These are phyloP conservation scores for Eragrostis nindensis DNA, from an alignment of 176 grass and related monocot genomes.

Conservation along the genomic window DNA sequence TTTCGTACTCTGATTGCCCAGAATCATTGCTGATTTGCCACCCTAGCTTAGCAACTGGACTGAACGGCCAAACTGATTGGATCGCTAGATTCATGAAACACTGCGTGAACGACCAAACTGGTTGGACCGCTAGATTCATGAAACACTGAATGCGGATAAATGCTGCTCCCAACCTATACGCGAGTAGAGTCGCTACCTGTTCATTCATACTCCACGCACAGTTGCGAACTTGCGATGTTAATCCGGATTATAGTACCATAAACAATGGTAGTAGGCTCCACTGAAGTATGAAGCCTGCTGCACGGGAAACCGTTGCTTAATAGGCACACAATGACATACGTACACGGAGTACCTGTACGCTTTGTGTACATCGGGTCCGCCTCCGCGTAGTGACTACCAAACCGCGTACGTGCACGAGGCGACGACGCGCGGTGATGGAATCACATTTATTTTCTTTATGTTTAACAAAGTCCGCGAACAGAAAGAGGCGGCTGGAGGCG, in stretches of 20 bases:
- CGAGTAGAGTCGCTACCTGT: background rate
- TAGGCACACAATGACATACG: background rate
- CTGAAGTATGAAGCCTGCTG: background rate
- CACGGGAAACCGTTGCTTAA: conserved; percentile 4
- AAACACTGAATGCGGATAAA: background rate
- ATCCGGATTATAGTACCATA: too few relatives aligned
- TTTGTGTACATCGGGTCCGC: background rate
- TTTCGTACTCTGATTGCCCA: background rate
- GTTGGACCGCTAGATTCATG: background rate
- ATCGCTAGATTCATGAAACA: background rate
- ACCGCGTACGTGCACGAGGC: background rate
- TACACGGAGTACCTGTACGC: background rate
- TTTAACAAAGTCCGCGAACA: background rate
- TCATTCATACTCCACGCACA: background rate
- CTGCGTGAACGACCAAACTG: background rate
- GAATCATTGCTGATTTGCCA: conserved; percentile 7
- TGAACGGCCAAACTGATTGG: background rate
- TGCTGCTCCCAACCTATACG: background rate
- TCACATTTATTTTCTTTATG: background rate
- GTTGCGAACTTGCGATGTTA: background rate
- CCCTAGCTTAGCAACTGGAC: background rate
- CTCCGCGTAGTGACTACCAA: background rate
- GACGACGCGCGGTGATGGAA: background rate
- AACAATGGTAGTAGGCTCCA: too few relatives aligned
- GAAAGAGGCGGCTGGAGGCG: background rate